Evolutionary conservation across 768 basidiomycete genomes (phyloP), one percentile per base, ranked within the genome.

Genomic region (Auriculariales sp.): DNA sequence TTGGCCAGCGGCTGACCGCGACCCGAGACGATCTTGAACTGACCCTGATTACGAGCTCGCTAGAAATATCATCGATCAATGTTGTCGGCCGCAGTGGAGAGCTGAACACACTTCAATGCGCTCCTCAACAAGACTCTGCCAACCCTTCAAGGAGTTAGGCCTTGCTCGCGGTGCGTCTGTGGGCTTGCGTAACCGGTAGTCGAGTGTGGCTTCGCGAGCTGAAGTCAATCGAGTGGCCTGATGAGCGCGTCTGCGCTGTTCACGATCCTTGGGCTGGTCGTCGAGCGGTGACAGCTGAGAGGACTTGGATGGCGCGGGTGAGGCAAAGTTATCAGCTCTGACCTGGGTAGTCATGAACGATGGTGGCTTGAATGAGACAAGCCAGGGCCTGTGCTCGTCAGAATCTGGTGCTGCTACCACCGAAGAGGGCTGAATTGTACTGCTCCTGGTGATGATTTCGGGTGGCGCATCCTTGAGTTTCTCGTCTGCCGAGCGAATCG

Each of bases 91-190:
- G n/a, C 3, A 10, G 10, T 14, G 39, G 42, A 1, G 47, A 15
- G 11, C 35, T 46, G 4, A 5, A 58, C 66, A 11, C 52, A 81
- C 87, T 73, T 91, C 81, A 58, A 91, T 88, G 49, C 72, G 71
- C 56, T 88, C 86, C 58, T 92, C 87, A 11, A 84, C 72, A 47
- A 90, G 65, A 50, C 72, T 74, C 12, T 73, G 70, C 83, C 86
- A 89, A 0, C 86, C 87, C 60, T 78, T 83, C 57, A 88, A 53
- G 35, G 67, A 75, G 17, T 74, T 71, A 12, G 87, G 80, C 50
- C 78, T 83, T 11, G 69, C 58, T 44, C 67, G 66, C 25, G 60
- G 46, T 28, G 60, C 5, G 10, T 33, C 39, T 14, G 51, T 25
- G 48, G 54, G 56, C 27, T 78, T 63, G 3, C 84, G 83, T 6